Base-by-base conservation (phyloP, 2,329 filamentous ascomycete species). In the Stenocarpella maydis region DNA sequence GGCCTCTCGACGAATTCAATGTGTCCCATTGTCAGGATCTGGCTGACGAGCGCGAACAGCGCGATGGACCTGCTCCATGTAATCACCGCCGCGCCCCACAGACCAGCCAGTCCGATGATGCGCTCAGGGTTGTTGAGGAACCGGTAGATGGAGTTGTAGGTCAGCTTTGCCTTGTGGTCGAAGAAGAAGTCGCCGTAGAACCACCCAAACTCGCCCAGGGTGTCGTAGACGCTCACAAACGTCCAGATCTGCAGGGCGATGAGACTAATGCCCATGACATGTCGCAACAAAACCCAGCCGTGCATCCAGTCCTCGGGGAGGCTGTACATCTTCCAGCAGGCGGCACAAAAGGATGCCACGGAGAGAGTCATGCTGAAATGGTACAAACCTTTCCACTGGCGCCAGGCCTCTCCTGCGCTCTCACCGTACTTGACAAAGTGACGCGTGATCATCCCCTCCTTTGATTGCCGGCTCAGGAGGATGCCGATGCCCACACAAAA, bases 141-240 rank as follows among this genome's bases (percentile, higher is more conserved):
- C 58, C 96, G 94, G 80, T 99, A 99, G 76, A 99, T 99, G 72
- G 95, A 97, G 74, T 92, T 94, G 81, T 99, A 99, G 0, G 93
- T 98, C 71, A 98, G 86, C 81, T 96, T 97, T 15, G 91, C 91
- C 14, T 91, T 89, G 54, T 93, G 91, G 71, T 98, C 94, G 78
- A 96, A 98, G 85, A 99, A 98, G 84, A 98, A 99, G 78, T 99
- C 96, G 21, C 96, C 96, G 77, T 95, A 98, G 84, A 98, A 98
- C 95, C 95, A 99, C 75, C 96, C 96, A 76, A 98, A 99, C 77
- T 99, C 96, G 68, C 96, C 96, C 0, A 99, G 88, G 2, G 94
- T 97, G 63, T 98, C 94, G 79, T 98, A 97, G 74, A 98, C 95
- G 79, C 94, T 98, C 73, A 92, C 85, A 1, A 94, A 91, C 1